Conservation (phyloP, 2,329 filamentous ascomycete species). For the Claviceps arundinis region DNA sequence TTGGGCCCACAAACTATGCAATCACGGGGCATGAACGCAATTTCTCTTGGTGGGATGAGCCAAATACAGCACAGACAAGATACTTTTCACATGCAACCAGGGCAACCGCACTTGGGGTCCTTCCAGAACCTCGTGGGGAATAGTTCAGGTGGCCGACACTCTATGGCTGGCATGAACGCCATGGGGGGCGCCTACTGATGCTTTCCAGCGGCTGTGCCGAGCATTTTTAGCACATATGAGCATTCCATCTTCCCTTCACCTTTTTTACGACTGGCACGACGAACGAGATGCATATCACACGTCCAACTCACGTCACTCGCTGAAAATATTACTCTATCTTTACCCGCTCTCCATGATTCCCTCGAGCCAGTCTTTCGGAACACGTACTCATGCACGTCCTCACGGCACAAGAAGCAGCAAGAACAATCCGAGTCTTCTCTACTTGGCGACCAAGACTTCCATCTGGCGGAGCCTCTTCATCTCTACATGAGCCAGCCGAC, state of each 20-base stretch:
- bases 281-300: neutral
- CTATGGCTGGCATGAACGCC: slow-evolving; percentile 15
- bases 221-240: neutral
- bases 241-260: neutral
- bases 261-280: neutral
- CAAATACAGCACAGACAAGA: slow-evolving; percentile 17
- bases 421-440: neutral
- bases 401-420: neutral
- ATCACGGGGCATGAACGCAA: slow-evolving; percentile 17
- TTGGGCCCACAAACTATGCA: slow-evolving; percentile 12
- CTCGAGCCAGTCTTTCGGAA: neutral
- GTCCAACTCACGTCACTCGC: neutral
- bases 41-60: slow-evolving; percentile 16
- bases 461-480: neutral
- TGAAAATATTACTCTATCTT: neutral
- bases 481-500: neutral
- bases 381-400: neutral
- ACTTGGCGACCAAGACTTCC: neutral
- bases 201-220: neutral
- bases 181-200: slow-evolving; percentile 10
- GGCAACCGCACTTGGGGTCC: slow-evolving; percentile 21
- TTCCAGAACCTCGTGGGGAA: slow-evolving; percentile 36
- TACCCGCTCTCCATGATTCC: neutral
- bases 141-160: slow-evolving; percentile 21
- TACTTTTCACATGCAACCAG: slow-evolving; percentile 18